Evolutionary conservation across 2,329 filamentous ascomycete species (phyloP).

Genomic region (Rhynchosporium graminicola): DNA sequence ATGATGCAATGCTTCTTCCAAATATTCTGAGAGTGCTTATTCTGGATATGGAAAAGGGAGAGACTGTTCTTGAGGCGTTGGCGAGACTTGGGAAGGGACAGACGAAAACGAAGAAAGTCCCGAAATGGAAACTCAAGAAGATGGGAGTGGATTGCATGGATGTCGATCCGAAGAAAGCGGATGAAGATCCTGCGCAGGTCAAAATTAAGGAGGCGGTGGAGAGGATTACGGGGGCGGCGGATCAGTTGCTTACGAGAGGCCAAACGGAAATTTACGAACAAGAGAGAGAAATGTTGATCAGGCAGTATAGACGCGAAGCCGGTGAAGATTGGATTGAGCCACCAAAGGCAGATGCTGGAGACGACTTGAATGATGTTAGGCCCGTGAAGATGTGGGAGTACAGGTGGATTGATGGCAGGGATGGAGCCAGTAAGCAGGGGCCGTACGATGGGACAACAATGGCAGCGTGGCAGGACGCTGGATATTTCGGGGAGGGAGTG

Average conservation of each 20-base stretch:
- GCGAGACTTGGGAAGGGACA: constrained; percentile 74
- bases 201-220: constrained; percentile 74
- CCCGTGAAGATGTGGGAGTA: constrained; percentile 75
- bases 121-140: constrained; percentile 72
- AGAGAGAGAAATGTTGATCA: constrained; percentile 78
- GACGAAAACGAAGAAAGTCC: constrained; percentile 58
- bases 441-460: constrained; percentile 85
- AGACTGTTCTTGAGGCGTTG: constrained; percentile 86
- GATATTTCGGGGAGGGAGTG: constrained; percentile 89
- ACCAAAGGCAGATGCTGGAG: constrained; percentile 37
- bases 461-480: constrained; percentile 87
- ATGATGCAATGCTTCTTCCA: constrained; percentile 72
- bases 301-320: constrained; percentile 81
- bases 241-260: constrained; percentile 80
- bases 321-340: constrained; percentile 79
- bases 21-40: constrained; percentile 78
- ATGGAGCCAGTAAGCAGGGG: constrained; percentile 76
- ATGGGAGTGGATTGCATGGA: constrained; percentile 66
- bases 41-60: constrained; percentile 69
- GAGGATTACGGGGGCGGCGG: constrained; percentile 84
- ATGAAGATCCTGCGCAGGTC: constrained; percentile 68
- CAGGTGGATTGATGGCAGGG: constrained; percentile 85
- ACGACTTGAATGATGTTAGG: constrained; percentile 16
- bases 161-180: constrained; percentile 56
- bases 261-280: constrained; percentile 90